Evolutionary conservation across 176 grass and related monocot genomes (phyloP).

Genomic region (Juncus effusus): DNA sequence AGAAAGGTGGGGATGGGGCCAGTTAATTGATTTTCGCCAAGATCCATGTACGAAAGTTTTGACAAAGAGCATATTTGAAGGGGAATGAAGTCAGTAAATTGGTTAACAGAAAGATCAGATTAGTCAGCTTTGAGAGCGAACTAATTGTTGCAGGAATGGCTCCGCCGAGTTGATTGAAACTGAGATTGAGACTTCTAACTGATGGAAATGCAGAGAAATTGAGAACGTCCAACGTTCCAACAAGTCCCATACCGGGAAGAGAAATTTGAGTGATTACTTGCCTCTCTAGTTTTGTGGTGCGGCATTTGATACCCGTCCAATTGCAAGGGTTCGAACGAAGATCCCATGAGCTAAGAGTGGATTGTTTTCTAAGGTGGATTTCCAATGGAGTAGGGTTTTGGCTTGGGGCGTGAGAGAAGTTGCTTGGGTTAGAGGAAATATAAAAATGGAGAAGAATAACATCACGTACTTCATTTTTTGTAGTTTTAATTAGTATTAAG

Average conservation of each 20-base stretch:
- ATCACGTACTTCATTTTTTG: too few relatives aligned
- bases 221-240: background rate
- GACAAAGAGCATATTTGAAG: background rate
- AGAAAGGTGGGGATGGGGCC: conserved; percentile 18
- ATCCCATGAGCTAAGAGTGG: too few relatives aligned
- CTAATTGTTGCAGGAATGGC: background rate
- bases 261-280: background rate
- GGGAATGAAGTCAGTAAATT: background rate
- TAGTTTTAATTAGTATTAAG: too few relatives aligned
- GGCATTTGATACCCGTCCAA: too few relatives aligned
- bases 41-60: background rate
- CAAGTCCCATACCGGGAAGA: background rate
- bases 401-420: too few relatives aligned
- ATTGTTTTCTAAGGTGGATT: too few relatives aligned
- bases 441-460: too few relatives aligned
- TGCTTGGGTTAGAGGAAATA: too few relatives aligned
- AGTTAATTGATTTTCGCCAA: conserved; percentile 1
- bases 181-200: too few relatives aligned
- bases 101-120: conserved; percentile 3
- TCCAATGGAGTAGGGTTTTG: too few relatives aligned
- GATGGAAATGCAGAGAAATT: too few relatives aligned
- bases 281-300: background rate
- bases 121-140: background rate
- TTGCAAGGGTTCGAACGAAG: too few relatives aligned
- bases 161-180: conserved; percentile 16